Percentiles rank a stretch among this genome's conserved stretches.
These are phyloP conservation scores for Termitomyces sp. DNA, from an alignment of 768 basidiomycete species.

Conservation along the genomic window DNA sequence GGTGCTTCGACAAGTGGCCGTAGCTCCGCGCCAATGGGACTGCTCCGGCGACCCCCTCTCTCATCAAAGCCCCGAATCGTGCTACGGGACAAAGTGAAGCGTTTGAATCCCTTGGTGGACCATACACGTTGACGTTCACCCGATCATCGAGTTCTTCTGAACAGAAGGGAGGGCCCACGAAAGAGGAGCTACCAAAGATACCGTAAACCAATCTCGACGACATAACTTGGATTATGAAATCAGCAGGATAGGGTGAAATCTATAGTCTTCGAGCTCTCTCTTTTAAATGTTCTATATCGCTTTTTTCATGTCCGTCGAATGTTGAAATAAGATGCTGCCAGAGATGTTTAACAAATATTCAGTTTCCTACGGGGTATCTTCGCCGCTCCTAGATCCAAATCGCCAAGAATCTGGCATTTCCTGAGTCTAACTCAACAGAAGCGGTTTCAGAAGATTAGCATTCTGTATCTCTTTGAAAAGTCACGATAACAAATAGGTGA, in stretches of 20 bases:
- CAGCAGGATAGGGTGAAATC: no score
- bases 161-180: neutral
- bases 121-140: neutral
- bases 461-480: neutral
- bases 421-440: neutral
- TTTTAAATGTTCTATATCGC: neutral
- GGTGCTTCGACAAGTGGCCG: slow-evolving; percentile 4
- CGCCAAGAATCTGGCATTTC: neutral
- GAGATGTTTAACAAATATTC: neutral
- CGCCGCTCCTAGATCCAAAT: neutral
- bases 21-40: slow-evolving; percentile 17
- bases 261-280: neutral
- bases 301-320: no score
- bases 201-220: no score
- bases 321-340: no score
- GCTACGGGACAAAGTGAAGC: slow-evolving; percentile 49
- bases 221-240: no score
- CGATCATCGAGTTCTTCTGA: neutral
- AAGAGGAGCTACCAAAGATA: slow-evolving; percentile 6
- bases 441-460: neutral
- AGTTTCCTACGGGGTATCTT: no score
- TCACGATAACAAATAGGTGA: neutral
- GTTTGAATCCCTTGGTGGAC: slow-evolving; percentile 21
- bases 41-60: slow-evolving; percentile 59
- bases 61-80: slow-evolving; percentile 59